Evolutionary conservation across 345 rosid species (phyloP), one percentile per base, ranked within the genome.

Genomic region (Eucalyptus erythrocorys): DNA sequence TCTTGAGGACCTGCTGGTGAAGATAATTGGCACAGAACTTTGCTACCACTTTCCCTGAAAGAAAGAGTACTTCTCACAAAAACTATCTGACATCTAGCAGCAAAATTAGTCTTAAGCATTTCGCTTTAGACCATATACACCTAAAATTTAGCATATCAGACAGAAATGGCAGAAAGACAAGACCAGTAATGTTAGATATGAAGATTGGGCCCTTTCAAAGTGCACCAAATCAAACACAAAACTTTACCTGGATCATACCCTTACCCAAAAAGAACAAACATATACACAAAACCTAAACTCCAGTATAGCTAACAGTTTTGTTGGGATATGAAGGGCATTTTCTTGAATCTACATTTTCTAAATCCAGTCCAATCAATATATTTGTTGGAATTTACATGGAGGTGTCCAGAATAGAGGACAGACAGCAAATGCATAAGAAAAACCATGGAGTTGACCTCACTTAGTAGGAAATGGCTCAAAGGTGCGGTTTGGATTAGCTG

Each of bases 21-120:
- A 97, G 95, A 94, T 66, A 95, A 93, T 96, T 97, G 87, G 98
- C 97, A 88, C 98, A 97, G 91, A 97, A 97, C 91, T 97, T 97
- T 57, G 99, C 96, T 82, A 97, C 99, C 87, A 96, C 98, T 92
- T 95, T 97, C 82, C 99, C 99, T 97, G 94, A 85, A 92, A 91
- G 91, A 76, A 76, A 76, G 27, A 21, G 84, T 40, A 40, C 84
- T 40, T 76, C 47, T 76, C 84, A 76, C 30, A 6, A 76, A 43
- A 40, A 40, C 84, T 76, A 37, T 22, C 82, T 11, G 30, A 76
- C 30, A 6, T 76, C 84, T 40, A 76, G 84, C 16, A 76, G 47
- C 84, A 37, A 76, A 40, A 42, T 76, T 40, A 76, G 30, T 40
- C 30, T 76, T 21, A 40, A 76, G 84, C 84, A 42, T 40, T 76